Percentiles rank a stretch among this genome's conserved stretches.
phyloP scores from a whole-genome alignment of 257 asterid species.

The Nicotiana tomentosiformis region DNA sequence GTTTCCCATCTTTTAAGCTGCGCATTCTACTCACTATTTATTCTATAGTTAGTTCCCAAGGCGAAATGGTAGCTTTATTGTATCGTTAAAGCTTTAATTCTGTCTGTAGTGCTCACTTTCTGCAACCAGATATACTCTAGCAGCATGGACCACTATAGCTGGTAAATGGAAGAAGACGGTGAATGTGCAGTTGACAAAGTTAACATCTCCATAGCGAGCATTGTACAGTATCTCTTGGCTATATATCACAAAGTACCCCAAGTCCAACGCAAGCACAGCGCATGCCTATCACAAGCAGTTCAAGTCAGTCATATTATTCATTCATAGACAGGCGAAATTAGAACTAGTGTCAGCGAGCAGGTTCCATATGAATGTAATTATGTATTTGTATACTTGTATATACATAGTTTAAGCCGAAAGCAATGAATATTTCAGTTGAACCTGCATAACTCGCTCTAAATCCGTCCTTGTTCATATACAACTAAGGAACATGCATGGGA shows the following conservation, averaged over 20 bases:
- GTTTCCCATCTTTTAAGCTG: not conserved
- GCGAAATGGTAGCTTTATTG: not conserved
- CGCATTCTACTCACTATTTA: not conserved
- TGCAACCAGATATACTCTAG: not conserved
- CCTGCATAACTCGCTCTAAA: too few species aligned
- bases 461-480: too few species aligned
- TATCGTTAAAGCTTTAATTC: not conserved
- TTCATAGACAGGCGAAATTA: not conserved
- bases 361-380: not conserved
- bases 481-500: not conserved
- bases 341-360: not conserved
- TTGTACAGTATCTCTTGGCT: constrained; percentile 1
- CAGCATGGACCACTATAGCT: constrained; percentile 1
- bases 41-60: not conserved
- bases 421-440: not conserved
- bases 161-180: not conserved
- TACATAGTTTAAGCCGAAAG: not conserved
- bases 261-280: not conserved
- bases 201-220: not conserved
- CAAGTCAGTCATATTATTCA: not conserved
- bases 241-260: not conserved
- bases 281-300: not conserved
- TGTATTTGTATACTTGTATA: not conserved
- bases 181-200: not conserved
- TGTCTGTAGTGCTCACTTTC: not conserved